Conservation (phyloP, 768 basidiomycete genomes). For the Thelephora aurantiotincta region DNA sequence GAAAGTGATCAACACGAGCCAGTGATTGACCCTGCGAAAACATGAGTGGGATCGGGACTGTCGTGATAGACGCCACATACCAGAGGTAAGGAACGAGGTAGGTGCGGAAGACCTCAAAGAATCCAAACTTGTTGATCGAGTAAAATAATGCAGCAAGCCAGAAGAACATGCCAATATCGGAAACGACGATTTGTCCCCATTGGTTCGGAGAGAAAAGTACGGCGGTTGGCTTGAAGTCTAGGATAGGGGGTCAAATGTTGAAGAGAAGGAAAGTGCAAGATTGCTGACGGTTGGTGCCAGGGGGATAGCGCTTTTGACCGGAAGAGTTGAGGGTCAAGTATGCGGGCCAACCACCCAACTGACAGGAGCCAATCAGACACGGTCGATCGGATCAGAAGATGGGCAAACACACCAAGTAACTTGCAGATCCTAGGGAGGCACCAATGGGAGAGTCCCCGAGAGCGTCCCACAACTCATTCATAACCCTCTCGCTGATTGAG, state of each 20-base stretch:
- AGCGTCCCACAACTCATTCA: slow-evolving; percentile 69
- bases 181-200: slow-evolving; percentile 57
- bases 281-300: slow-evolving; percentile 61
- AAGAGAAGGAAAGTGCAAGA: neutral
- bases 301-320: slow-evolving; percentile 73
- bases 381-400: neutral
- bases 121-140: slow-evolving; percentile 47
- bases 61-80: slow-evolving; percentile 16
- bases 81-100: slow-evolving; percentile 88
- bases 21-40: slow-evolving; percentile 66
- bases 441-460: slow-evolving; percentile 84
- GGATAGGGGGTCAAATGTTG: neutral
- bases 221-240: slow-evolving; percentile 67
- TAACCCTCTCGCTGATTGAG: slow-evolving; percentile 50
- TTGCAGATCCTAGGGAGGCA: slow-evolving; percentile 34
- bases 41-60: neutral
- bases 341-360: slow-evolving; percentile 77
- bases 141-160: slow-evolving; percentile 49
- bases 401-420: slow-evolving; percentile 40
- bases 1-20: slow-evolving; percentile 95
- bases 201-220: slow-evolving; percentile 83
- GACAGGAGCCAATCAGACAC: neutral
- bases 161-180: slow-evolving; percentile 68
- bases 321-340: slow-evolving; percentile 77
- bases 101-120: slow-evolving; percentile 56